Conservation (phyloP, 2,329 filamentous ascomycete genomes). For the Sporothrix curviconia region DNA sequence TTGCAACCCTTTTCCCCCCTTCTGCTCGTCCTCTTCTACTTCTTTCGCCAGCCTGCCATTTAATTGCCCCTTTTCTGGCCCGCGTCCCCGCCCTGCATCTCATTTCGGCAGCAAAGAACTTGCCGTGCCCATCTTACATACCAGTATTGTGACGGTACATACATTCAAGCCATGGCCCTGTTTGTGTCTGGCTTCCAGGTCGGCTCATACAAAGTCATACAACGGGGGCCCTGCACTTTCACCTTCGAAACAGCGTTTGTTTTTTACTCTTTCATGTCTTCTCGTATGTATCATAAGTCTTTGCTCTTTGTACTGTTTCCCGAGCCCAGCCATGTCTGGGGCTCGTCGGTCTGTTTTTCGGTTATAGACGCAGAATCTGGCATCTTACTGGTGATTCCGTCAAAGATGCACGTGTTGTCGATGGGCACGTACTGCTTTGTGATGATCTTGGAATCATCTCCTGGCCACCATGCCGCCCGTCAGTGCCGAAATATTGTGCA, state of each 20-base stretch:
- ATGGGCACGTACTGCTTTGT: slow-evolving; percentile 67
- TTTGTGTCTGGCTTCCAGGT: too few species aligned
- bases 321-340: too few species aligned
- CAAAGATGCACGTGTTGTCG: slow-evolving; percentile 64
- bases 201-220: too few species aligned
- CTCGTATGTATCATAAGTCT: not conserved
- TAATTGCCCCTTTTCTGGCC: not conserved
- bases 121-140: too few species aligned
- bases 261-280: too few species aligned
- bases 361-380: slow-evolving; percentile 48
- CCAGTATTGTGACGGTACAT: too few species aligned
- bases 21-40: not conserved
- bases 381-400: slow-evolving; percentile 59
- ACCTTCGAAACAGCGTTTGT: too few species aligned
- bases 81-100: slow-evolving; percentile 2
- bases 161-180: too few species aligned
- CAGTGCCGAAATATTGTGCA: slow-evolving; percentile 86
- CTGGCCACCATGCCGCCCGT: slow-evolving; percentile 91
- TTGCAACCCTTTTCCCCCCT: not conserved
- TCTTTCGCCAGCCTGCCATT: not conserved
- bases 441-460: slow-evolving; percentile 88
- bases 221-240: too few species aligned
- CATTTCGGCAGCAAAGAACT: too few species aligned
- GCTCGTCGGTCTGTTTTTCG: too few species aligned
- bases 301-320: too few species aligned